Evolutionary conservation across 768 basidiomycete genomes (phyloP).

Genomic region (Calocybe gangraenosa): DNA sequence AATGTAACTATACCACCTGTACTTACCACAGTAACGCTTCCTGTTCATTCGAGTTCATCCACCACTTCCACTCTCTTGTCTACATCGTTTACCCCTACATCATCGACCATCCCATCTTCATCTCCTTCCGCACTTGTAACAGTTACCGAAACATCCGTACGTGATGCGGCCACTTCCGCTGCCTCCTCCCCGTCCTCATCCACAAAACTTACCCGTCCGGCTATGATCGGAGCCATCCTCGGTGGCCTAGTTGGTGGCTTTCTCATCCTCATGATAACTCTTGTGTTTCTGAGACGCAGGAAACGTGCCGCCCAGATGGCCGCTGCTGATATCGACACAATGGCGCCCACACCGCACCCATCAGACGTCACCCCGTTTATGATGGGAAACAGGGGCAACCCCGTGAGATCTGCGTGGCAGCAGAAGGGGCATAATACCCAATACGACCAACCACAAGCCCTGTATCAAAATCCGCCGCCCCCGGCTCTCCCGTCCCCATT

Average conservation of each 20-base stretch:
- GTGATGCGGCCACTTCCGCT: constrained; percentile 1
- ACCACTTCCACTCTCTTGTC: too few relatives aligned
- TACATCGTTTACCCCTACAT: too few relatives aligned
- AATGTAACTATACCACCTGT: constrained; percentile 6
- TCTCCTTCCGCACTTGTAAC: constrained; percentile 3
- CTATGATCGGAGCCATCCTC: constrained; percentile 6
- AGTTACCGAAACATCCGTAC: constrained; percentile 5
- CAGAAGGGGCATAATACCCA: neutral
- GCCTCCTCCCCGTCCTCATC: neutral
- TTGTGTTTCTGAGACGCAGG: constrained; percentile 10
- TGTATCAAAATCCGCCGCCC: constrained; percentile 13
- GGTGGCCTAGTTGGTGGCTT: constrained; percentile 11
- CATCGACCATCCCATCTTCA: neutral
- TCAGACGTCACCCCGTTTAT: neutral
- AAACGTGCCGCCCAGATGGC: neutral
- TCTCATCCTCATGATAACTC: constrained; percentile 1
- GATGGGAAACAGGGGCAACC: neutral
- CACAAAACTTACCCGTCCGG: neutral
- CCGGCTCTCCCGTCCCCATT: neutral
- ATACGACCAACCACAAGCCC: constrained; percentile 5
- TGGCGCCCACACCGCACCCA: constrained; percentile 9
- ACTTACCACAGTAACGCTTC: constrained; percentile 7
- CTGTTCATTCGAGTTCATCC: too few relatives aligned
- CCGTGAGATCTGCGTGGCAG: neutral
- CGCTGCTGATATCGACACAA: constrained; percentile 10